Percentiles rank a stretch among this genome's conserved stretches.
These are phyloP conservation scores for Metarhizium rileyi DNA, from an alignment of 2,329 filamentous ascomycete genomes.

Conservation along the genomic window DNA sequence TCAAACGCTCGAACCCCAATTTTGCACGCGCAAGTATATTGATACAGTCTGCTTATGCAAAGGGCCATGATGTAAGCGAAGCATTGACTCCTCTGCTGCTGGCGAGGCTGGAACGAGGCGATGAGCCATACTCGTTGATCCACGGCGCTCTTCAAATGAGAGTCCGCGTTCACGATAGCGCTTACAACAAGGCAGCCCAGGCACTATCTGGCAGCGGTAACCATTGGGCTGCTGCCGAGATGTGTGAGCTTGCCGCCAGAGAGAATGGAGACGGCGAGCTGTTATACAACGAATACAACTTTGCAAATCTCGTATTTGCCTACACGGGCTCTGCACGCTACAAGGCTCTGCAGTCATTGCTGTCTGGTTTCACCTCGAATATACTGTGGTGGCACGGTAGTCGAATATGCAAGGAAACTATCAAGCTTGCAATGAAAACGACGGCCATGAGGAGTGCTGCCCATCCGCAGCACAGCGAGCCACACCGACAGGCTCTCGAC, in stretches of 20 bases:
- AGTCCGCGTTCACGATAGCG: constrained; percentile 22
- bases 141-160: constrained; percentile 18
- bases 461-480: constrained; percentile 2
- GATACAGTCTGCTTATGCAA: constrained; percentile 27
- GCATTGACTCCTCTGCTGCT: constrained; percentile 31
- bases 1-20: constrained; percentile 21
- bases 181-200: constrained; percentile 27
- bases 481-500: constrained; percentile 16
- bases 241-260: constrained; percentile 27
- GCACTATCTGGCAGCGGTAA: constrained; percentile 20
- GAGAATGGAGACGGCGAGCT: constrained; percentile 26
- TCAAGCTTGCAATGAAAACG: constrained; percentile 28
- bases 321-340: constrained; percentile 24
- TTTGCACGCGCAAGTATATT: constrained; percentile 26
- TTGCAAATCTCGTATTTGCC: constrained; percentile 25
- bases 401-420: constrained; percentile 25
- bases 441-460: constrained; percentile 17
- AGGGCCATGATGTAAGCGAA: constrained; percentile 31
- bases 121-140: constrained; percentile 17
- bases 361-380: constrained; percentile 21
- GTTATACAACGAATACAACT: constrained; percentile 28
- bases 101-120: constrained; percentile 25
- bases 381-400: constrained; percentile 27
- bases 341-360: constrained; percentile 18
- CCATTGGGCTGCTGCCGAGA: constrained; percentile 18